Conservation (phyloP, 2,329 filamentous ascomycete genomes). For the Aureobasidium sp. region DNA sequence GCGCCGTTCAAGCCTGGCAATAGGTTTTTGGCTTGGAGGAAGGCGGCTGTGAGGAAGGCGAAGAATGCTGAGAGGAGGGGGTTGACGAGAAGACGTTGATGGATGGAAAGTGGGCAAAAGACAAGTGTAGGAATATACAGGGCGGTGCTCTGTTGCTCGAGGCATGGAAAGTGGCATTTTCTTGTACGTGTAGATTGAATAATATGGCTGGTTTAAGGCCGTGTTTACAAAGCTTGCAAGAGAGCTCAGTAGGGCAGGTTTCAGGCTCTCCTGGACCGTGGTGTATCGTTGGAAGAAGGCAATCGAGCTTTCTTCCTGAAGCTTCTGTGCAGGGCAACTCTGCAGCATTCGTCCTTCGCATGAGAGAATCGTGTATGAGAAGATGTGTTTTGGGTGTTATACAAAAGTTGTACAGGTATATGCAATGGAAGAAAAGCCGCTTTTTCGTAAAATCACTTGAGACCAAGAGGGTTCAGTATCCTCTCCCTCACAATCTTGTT, state of each 20-base stretch:
- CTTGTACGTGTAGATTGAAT: not conserved
- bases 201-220: not conserved
- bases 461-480: constrained; percentile 52
- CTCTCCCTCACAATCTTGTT: constrained; percentile 68
- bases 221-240: not conserved
- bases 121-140: not conserved
- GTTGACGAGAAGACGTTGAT: constrained; percentile 36
- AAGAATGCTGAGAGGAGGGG: constrained; percentile 49
- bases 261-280: not conserved
- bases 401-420: constrained; percentile 15
- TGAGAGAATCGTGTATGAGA: not conserved
- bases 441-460: constrained; percentile 18
- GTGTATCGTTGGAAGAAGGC: not conserved
- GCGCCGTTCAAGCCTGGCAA: constrained; percentile 51
- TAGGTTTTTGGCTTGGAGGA: constrained; percentile 60
- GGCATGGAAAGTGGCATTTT: not conserved
- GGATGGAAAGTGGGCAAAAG: not conserved
- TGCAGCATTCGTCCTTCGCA: not conserved
- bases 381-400: constrained; percentile 1
- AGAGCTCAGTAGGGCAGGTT: not conserved
- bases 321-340: not conserved
- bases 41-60: constrained; percentile 45
- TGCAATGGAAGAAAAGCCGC: not conserved
- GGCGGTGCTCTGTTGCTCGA: not conserved
- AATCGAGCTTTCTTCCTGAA: not conserved